Percentiles rank a stretch among this genome's conserved stretches.
Conservation (phyloP, 805 yeast species). For the Yamadazyma phyllophila region DNA sequence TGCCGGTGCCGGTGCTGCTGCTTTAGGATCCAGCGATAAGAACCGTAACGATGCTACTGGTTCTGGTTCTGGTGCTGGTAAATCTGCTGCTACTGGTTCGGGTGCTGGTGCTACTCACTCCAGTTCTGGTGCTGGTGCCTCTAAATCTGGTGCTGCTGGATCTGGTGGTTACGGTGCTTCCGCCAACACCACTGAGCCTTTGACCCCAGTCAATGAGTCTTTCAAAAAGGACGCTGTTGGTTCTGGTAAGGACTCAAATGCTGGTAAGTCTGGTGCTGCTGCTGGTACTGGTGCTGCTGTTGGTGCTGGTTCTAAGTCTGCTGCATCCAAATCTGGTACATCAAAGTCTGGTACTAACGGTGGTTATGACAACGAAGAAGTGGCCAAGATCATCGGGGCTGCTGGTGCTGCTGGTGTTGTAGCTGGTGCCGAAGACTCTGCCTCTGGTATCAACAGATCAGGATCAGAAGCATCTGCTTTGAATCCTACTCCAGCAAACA, state of each 20-base stretch:
- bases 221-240: neutral
- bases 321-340: neutral
- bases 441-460: neutral
- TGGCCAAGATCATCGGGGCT: conserved; percentile 9
- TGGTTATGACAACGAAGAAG: conserved; percentile 1
- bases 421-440: neutral
- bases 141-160: conserved; percentile 1
- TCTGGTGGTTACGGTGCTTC: neutral
- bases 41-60: neutral
- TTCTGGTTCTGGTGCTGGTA: neutral
- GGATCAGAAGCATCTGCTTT: neutral
- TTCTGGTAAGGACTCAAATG: neutral
- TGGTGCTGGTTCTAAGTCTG: neutral
- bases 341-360: neutral
- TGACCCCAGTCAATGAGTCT: conserved; percentile 2
- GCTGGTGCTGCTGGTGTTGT: conserved; percentile 10
- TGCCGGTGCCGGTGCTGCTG: conserved; percentile 1
- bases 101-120: neutral
- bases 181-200: conserved; percentile 10
- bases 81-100: too few relatives aligned
- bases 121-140: conserved; percentile 10
- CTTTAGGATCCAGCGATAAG: too few relatives aligned
- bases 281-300: neutral
- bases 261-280: neutral
- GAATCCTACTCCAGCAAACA: conserved; percentile 4